Evolutionary conservation across 2,329 filamentous ascomycete genomes (phyloP), one percentile per base, ranked within the genome.

Genomic region (Cadophora sp.): DNA sequence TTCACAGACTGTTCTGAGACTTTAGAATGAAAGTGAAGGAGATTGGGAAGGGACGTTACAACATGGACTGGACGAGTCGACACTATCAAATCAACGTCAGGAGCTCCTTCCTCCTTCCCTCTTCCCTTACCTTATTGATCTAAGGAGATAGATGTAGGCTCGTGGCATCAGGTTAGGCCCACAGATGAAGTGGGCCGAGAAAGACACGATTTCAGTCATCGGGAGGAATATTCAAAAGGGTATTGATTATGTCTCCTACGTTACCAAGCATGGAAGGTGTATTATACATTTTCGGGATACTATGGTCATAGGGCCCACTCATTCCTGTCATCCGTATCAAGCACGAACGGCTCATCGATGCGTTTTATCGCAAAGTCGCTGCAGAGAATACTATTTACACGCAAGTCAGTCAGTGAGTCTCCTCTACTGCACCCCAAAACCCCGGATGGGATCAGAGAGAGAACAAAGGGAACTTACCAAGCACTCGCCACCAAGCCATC

Each of bases 281-380:
- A 62, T 50, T 27, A 51, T 50, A 62, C 40, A 62, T 51, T 8
- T 50, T 34, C 14, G 40, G 9, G 24, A 14, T 24, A 22, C 19
- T 51, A 19, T 26, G 31, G 29, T 70, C 65, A 77, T 56, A 77
- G 67, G 16, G 88, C 89, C 96, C 96, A 99, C 76, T 97, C 94
- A 66, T 90, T 88, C 71, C 83, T 83, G 78, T 94, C 87, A 75
- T 97, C 95, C 26, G 86, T 85, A 4, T 85, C 82, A 43, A 86
- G 87, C 66, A 98, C 88, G 77, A 99, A 98, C 0, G 96, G 94
- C 81, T 97, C 93, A 75, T 97, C 93, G 68, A 99, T 93, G 76
- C 92, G 88, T 82, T 94, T 97, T 77, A 99, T 97, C 2, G 95
- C 96, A 81, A 97, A 89, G 72, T 99, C 96, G 77, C 94, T 94